phyloP scores from a whole-genome alignment of 2,329 filamentous ascomycete genomes.

The Shiraia bambusicola region DNA sequence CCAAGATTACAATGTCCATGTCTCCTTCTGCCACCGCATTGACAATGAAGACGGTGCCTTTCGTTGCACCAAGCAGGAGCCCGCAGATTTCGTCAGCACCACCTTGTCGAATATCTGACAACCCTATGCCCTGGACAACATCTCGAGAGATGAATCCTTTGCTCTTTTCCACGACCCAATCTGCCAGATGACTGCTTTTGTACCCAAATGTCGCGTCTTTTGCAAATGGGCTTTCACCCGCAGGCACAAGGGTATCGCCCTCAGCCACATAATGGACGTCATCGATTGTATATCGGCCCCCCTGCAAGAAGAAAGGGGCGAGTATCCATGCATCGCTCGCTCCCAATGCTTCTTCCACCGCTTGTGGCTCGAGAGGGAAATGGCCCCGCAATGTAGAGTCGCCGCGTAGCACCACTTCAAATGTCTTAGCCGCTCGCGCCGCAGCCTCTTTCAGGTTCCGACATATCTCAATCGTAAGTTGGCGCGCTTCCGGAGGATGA shows the following conservation, averaged over 20 bases:
- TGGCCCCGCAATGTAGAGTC: conserved; percentile 61
- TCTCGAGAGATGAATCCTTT: conserved; percentile 45
- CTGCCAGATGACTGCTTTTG: conserved; percentile 54
- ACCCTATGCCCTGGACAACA: conserved; percentile 47
- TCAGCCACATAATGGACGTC: conserved; percentile 62
- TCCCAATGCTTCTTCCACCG: conserved; percentile 54
- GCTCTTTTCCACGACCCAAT: conserved; percentile 59
- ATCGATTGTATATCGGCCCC: conserved; percentile 58
- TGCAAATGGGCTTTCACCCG: conserved; percentile 58
- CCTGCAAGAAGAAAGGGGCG: conserved; percentile 62
- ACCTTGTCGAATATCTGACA: conserved; percentile 53
- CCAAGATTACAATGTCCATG: conserved; percentile 57
- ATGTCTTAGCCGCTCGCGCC: conserved; percentile 39
- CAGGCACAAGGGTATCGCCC: conserved; percentile 52
- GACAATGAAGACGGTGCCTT: conserved; percentile 51
- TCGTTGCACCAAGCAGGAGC: conserved; percentile 42
- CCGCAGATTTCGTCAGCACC: conserved; percentile 48
- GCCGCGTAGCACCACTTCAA: conserved; percentile 59
- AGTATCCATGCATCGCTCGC: conserved; percentile 56
- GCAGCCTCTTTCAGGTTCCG: conserved; percentile 52
- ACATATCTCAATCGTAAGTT: conserved; percentile 55
- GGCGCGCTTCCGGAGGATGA: conserved; percentile 50
- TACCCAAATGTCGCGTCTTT: conserved; percentile 61
- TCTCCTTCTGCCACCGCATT: conserved; percentile 58
- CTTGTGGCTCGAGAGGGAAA: conserved; percentile 58